Base-by-base conservation (phyloP, 2,329 filamentous ascomycete species). In the Penicillium polonicum region DNA sequence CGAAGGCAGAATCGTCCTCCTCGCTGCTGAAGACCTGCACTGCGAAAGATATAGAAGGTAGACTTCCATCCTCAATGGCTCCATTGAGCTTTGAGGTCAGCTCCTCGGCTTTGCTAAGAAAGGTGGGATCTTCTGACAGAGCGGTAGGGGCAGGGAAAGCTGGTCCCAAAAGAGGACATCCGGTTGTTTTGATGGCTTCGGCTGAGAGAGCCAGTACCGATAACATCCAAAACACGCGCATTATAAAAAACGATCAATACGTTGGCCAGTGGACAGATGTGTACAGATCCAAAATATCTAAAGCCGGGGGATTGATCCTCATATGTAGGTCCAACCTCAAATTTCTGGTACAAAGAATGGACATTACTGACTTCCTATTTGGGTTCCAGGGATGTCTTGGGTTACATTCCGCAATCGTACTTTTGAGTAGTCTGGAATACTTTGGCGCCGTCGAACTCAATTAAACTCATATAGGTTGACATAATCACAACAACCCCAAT, bases 11-110 rank as follows among this genome's bases (percentile, higher is more conserved):
- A 1, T 52, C n/a, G 7, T 70, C 65, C 49, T 74, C 67, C 33
- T 67, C 58, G 4, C 68, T 65, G 2, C 74, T 78, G 64, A 76
- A 79, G 7, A 78, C 64, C 31, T 76, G 70, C 1, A 78, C 36
- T 3, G 76, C 74, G 51, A 77, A 74, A 7, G 75, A 77, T 23
- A 72, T 74, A 8, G 57, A 61, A 25, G 59, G 44, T 13, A 53
- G 29, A 21, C 17, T 50, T 17, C 42, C 56, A 31, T 59, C 41
- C 0, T 33, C 42, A 25, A 60, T 44, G 7, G 52, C 52, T 10
- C 41, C 33, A 13, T 54, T 48, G 36, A 59, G 55, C 39, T 48
- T 42, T 1, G 25, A 27, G 17, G 46, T 52, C 38, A 48, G n/a
- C 12, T 52, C 29, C 15, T 51, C 33, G 0, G 56, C 21, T 35